Base-by-base conservation (phyloP, 1,284 basidiomycete species). In the Anthracocystis setariae region DNA sequence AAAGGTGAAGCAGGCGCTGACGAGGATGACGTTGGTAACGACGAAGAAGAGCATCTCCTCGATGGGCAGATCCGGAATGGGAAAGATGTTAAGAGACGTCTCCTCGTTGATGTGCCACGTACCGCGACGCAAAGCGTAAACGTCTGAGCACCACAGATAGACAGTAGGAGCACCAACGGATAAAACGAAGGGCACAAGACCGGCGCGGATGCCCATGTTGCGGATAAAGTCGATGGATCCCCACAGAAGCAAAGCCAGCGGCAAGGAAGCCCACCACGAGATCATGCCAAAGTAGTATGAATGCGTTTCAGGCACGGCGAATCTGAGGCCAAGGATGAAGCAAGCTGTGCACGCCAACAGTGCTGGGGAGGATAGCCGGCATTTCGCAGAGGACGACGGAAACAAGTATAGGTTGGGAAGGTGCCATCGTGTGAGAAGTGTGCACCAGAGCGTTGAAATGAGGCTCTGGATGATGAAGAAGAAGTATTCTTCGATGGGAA, bases 41-140 rank as follows among this genome's bases (percentile, higher is more conserved):
- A 76, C 39, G 66, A 81, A 81, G 66, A 81, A 81, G 39, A 73
- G 44, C 51, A 72, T 70, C 52, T 81, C 79, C 48, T 81, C 79
- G n/a, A 81, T 57, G 5, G 78, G 79, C 37, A 81, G 52, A 39
- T 80, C 76, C 10, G 73, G 71, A 25, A 74, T 48, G 10, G 77
- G 71, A 21, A 81, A 81, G 39, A 77, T 62, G 45, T 76, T 71
- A 39, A 79, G 63, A 13, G 75, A 77, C 15, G 73, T 76, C 29
- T 46, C 51, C 42, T 75, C 63, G 46, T 68, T 76, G 56, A 79
- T 79, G 62, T 77, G 74, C 78, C 78, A 79, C 1, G 78, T 79
- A 1, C 78, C 78, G 27, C 78, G 46, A 8, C 72, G 58, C 44
- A 78, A 40, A 5, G 78, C 78, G 23, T 73, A 79, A 60, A 78